Base-by-base conservation (phyloP, 2,329 filamentous ascomycete genomes). In the Claviceps cyperi region DNA sequence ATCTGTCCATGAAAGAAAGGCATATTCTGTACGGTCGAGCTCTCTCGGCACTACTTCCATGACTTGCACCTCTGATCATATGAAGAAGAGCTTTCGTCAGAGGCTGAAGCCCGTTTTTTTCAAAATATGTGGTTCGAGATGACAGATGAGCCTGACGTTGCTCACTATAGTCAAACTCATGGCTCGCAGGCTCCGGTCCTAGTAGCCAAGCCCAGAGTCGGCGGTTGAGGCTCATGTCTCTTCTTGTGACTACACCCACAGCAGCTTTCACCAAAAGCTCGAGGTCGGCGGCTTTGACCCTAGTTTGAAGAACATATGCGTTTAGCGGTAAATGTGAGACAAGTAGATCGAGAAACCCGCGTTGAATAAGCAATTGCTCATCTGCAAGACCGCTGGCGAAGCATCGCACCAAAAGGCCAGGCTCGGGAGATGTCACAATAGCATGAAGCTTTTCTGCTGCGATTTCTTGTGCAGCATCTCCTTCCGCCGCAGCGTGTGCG, bases 171-270 rank as follows among this genome's bases (percentile, higher is more conserved):
- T 81, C 75, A 21, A 69, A 58, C 52, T 81, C 74, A 50, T 66
- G 58, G 21, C 67, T 59, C 46, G 71, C 58, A 41, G 76, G 77
- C 47, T 77, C 87, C 2, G 90, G 90, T 0, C 92, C 92, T 2
- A 98, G 73, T 53, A 97, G 82, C 92, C 92, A 98, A 43, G 86
- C 81, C 89, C 91, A 97, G n/a, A 98, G 70, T 38, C 92, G 80
- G 58, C 92, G 76, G 63, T 98, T 98, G 46, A 98, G 70, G 62
- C 91, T 94, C 92, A 98, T 98, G 56, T 98, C 92, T 66, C 90
- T 80, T 47, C 92, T 78, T 19, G 82, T 82, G 1, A 97, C 88
- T 19, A 98, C 90, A 1, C 86, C 82, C n/a, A 82, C 81, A 5
- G 91, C 90, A 15, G 91, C 86, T 51, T 81, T 77, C 35, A 96